Evolutionary conservation across 805 yeast species (phyloP).

Genomic region (Candida suzukii): DNA sequence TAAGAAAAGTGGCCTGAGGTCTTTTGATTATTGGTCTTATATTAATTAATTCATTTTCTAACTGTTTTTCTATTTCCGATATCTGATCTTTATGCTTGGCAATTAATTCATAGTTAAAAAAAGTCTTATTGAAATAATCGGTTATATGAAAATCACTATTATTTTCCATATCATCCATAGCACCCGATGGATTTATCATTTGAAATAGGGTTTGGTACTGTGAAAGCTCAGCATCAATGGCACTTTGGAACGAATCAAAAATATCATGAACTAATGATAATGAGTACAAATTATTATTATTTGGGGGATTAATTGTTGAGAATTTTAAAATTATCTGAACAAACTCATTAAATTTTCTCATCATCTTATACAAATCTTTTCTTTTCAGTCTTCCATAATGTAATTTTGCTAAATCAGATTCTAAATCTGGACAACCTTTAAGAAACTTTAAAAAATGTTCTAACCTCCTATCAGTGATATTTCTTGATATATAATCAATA

Average conservation of each 20-base stretch:
- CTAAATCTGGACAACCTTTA: constrained; percentile 43
- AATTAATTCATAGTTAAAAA: constrained; percentile 30
- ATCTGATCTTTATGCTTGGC: constrained; percentile 35
- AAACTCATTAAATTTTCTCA: constrained; percentile 38
- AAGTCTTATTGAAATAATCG: constrained; percentile 35
- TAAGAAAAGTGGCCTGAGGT: constrained; percentile 48
- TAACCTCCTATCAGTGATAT: constrained; percentile 30
- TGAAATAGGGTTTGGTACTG: constrained; percentile 29
- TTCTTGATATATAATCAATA: constrained; percentile 37
- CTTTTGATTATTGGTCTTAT: constrained; percentile 43
- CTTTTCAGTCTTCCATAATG: constrained; percentile 54
- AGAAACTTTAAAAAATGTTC: constrained; percentile 22
- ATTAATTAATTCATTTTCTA: constrained; percentile 45
- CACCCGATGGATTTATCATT: constrained; percentile 47
- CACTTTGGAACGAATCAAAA: background rate
- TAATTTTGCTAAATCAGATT: constrained; percentile 47
- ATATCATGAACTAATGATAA: background rate
- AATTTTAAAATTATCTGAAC: constrained; percentile 20
- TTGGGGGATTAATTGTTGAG: background rate
- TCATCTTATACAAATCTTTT: constrained; percentile 49
- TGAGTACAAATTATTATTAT: too few species aligned
- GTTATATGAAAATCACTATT: constrained; percentile 28
- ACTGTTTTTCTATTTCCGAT: constrained; percentile 35
- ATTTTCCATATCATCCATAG: constrained; percentile 41
- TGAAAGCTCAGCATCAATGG: constrained; percentile 7